phyloP scores from a whole-genome alignment of 1,284 basidiomycete genomes.

The Taiwanofungus camphoratus region DNA sequence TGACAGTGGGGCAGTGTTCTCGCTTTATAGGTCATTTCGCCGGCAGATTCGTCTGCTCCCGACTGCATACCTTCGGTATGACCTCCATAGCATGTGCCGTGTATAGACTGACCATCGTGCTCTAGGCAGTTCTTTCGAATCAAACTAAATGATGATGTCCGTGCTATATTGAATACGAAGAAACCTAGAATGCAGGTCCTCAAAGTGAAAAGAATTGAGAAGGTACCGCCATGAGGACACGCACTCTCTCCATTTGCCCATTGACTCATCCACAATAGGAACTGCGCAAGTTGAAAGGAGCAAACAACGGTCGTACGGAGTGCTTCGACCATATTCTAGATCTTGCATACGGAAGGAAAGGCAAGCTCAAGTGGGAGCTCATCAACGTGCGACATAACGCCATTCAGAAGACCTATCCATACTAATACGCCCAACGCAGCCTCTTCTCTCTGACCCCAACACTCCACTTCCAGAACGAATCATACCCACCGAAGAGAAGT shows the following conservation, averaged over 20 bases:
- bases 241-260: slow-evolving; percentile 2
- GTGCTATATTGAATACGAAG: slow-evolving; percentile 22
- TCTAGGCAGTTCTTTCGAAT: slow-evolving; percentile 61
- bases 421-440: slow-evolving; percentile 31
- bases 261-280: slow-evolving; percentile 37
- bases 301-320: slow-evolving; percentile 46
- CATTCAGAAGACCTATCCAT: not conserved
- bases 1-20: slow-evolving; percentile 20
- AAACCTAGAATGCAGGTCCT: slow-evolving; percentile 25
- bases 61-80: slow-evolving; percentile 54
- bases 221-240: slow-evolving; percentile 34
- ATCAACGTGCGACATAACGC: slow-evolving; percentile 40
- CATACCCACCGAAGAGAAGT: slow-evolving; percentile 45
- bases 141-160: slow-evolving; percentile 55
- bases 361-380: slow-evolving; percentile 62
- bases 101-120: slow-evolving; percentile 12
- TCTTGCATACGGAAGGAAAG: slow-evolving; percentile 74
- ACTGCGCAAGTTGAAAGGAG: slow-evolving; percentile 47
- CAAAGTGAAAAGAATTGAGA: slow-evolving; percentile 45
- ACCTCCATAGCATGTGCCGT: slow-evolving; percentile 10
- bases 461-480: slow-evolving; percentile 38
- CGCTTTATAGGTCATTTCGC: slow-evolving; percentile 50
- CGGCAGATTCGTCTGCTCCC: slow-evolving; percentile 50
- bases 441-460: slow-evolving; percentile 44
- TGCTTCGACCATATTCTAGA: slow-evolving; percentile 62